phyloP scores from a whole-genome alignment of 441 rosid genomes.

The Erodium texanum region DNA sequence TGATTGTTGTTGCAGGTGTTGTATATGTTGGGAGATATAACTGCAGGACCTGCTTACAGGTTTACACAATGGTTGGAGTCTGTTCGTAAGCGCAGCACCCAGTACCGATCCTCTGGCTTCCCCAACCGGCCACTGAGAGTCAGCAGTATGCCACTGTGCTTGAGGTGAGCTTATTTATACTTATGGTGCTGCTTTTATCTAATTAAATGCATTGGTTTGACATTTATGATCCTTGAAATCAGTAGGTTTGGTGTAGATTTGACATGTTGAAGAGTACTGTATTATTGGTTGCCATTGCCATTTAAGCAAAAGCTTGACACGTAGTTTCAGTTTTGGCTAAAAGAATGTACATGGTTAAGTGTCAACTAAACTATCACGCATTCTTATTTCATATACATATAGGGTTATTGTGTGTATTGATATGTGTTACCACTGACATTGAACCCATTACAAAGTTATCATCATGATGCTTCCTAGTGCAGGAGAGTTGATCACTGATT shows the following conservation, averaged over 20 bases:
- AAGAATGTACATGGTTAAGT: not conserved
- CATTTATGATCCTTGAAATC: not conserved
- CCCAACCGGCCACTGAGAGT: conserved; percentile 62
- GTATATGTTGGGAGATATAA: conserved; percentile 97
- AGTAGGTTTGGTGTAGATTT: not conserved
- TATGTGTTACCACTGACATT: not conserved
- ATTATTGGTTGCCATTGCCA: not conserved
- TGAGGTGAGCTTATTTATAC: not conserved
- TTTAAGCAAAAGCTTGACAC: not conserved
- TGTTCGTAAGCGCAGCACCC: conserved; percentile 90
- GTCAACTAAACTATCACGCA: not conserved
- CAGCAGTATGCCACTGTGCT: conserved; percentile 34
- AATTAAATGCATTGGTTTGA: not conserved
- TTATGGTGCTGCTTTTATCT: not conserved
- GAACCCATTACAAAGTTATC: conserved; percentile 13
- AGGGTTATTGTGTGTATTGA: no score
- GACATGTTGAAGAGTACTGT: not conserved
- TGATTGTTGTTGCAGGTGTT: conserved; percentile 46
- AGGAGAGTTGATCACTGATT: conserved; percentile 44
- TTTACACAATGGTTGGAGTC: conserved; percentile 95
- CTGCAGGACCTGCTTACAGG: conserved; percentile 75
- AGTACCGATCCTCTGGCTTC: conserved; percentile 73
- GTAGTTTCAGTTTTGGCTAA: not conserved
- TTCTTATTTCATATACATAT: not conserved
- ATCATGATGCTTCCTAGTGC: conserved; percentile 35